A percentile compares a stretch with the other conserved stretches of the same genome.
Evolutionary conservation across 225 moss, liverwort and hornwort species (phyloP).

Genomic region (Rhytidiadelphus loreus): DNA sequence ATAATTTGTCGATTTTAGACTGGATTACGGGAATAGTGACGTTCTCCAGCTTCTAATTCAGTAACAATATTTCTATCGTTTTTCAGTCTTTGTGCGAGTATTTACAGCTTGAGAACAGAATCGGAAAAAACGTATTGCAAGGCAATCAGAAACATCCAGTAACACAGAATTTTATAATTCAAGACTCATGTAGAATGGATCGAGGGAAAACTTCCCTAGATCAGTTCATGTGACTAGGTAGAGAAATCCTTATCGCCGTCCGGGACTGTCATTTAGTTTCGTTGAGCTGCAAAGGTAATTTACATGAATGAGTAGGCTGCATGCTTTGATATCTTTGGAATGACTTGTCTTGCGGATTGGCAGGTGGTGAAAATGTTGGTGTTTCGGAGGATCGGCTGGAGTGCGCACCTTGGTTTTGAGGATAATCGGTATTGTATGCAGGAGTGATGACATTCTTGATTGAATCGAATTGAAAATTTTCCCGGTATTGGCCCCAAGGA

Average conservation of each 20-base stretch:
- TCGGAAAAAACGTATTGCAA: not conserved
- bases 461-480: not conserved
- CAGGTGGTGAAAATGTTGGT: constrained; percentile 4
- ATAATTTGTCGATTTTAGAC: not conserved
- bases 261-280: not conserved
- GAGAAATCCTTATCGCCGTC: not conserved
- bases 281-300: not conserved
- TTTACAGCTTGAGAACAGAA: not conserved
- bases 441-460: not conserved
- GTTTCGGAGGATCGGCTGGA: not conserved
- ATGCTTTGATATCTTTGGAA: not conserved
- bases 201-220: not conserved
- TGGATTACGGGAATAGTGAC: not conserved
- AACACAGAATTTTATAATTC: not conserved
- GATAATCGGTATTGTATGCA: not conserved
- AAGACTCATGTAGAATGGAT: not conserved
- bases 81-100: not conserved
- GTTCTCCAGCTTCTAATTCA: not conserved
- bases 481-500: not conserved
- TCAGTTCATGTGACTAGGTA: not conserved
- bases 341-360: not conserved
- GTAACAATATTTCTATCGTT: not conserved
- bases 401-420: not conserved
- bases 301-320: not conserved
- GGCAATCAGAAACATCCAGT: not conserved